phyloP scores from a whole-genome alignment of 1,284 basidiomycete species.

The Golubevia pallescens region DNA sequence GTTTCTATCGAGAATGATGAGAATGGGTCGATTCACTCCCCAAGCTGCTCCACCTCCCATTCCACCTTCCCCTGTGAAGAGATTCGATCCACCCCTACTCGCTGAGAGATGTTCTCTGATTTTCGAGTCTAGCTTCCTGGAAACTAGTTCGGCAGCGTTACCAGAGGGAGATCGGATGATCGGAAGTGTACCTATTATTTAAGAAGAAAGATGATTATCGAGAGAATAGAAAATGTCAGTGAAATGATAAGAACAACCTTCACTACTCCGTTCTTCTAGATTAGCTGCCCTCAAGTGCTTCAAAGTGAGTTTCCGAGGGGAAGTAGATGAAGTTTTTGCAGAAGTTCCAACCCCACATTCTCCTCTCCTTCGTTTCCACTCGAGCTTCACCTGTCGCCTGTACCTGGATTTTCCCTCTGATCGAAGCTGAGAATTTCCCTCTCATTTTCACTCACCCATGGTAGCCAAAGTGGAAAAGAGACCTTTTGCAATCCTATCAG shows the following conservation, averaged over 20 bases:
- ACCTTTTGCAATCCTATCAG: constrained; percentile 87
- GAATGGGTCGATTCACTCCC: constrained; percentile 73
- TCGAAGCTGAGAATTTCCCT: no score
- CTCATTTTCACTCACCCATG: constrained; percentile 79
- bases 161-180: constrained; percentile 93
- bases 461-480: constrained; percentile 93
- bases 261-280: no score
- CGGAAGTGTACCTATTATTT: constrained; percentile 84
- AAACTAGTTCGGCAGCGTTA: constrained; percentile 98
- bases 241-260: no score
- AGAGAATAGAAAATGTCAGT: no score
- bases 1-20: constrained; percentile 92
- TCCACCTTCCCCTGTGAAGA: constrained; percentile 62
- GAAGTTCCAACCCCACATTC: no score
- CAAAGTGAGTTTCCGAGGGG: no score
- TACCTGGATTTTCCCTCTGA: no score
- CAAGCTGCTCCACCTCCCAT: constrained; percentile 70
- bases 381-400: no score
- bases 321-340: no score
- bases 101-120: constrained; percentile 89
- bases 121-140: constrained; percentile 89
- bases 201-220: no score
- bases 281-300: no score
- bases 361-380: no score
- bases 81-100: constrained; percentile 66